phyloP scores from a whole-genome alignment of 257 asterid species.

The Nicotiana attenuata region DNA sequence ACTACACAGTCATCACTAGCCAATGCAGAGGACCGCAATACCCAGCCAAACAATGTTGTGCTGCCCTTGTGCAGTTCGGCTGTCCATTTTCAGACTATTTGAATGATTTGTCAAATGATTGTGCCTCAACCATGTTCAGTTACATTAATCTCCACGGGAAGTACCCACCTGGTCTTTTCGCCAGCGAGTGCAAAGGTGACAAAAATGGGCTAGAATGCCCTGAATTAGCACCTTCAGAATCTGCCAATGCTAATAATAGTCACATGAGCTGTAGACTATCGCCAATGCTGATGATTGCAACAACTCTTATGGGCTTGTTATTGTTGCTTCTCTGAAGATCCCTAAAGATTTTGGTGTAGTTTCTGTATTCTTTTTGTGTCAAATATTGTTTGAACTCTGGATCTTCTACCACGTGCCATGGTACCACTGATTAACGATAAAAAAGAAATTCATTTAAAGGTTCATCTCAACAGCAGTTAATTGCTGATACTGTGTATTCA shows the following conservation, averaged over 20 bases:
- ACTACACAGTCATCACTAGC: constrained; percentile 69
- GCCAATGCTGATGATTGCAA: constrained; percentile 24
- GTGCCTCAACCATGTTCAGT: constrained; percentile 81
- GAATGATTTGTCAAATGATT: constrained; percentile 54
- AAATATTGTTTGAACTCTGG: constrained; percentile 1
- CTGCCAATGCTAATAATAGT: constrained; percentile 19
- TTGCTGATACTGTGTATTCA: constrained; percentile 2
- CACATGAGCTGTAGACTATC: constrained; percentile 19
- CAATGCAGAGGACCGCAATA: constrained; percentile 70
- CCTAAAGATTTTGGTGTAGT: not conserved
- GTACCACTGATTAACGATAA: not conserved
- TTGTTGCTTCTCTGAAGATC: constrained; percentile 27
- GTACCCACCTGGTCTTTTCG: constrained; percentile 74
- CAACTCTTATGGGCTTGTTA: constrained; percentile 23
- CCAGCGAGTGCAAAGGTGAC: constrained; percentile 49
- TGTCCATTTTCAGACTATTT: constrained; percentile 42
- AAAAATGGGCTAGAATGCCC: constrained; percentile 50
- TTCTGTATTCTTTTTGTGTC: not conserved
- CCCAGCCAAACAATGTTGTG: constrained; percentile 49
- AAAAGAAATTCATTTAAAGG: not conserved
- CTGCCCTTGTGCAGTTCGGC: constrained; percentile 41
- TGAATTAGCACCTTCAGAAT: constrained; percentile 19
- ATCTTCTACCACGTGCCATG: not conserved
- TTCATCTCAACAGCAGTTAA: not conserved
- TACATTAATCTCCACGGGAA: constrained; percentile 69